Percentiles rank a stretch among this genome's conserved stretches.
These are phyloP conservation scores for Salicornia ramosissima DNA, from an alignment of 148 eudicot genomes.

Conservation along the genomic window DNA sequence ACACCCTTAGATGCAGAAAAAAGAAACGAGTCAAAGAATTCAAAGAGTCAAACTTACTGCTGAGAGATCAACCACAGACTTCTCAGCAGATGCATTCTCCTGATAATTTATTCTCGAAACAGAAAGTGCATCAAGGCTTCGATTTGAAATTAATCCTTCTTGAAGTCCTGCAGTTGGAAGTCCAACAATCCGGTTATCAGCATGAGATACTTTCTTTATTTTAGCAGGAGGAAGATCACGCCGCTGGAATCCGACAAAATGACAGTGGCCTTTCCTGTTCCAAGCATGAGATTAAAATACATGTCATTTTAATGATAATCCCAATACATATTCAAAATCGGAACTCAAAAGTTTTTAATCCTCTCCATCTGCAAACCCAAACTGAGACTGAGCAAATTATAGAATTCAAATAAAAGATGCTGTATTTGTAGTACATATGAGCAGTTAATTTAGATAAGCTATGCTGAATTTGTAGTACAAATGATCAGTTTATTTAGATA, in stretches of 20 bases:
- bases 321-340: neutral
- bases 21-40: neutral
- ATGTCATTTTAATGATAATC: neutral
- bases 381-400: neutral
- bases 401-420: neutral
- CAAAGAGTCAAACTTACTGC: constrained; percentile 40
- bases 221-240: constrained; percentile 34
- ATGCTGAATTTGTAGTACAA: neutral
- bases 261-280: constrained; percentile 72
- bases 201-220: constrained; percentile 28
- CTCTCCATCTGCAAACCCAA: too few relatives aligned
- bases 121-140: constrained; percentile 25
- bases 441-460: neutral
- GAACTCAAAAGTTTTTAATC: too few relatives aligned
- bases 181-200: constrained; percentile 18
- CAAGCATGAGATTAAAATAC: neutral
- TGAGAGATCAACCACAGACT: constrained; percentile 32
- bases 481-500: neutral
- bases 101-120: constrained; percentile 25
- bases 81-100: constrained; percentile 27
- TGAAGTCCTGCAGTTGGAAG: constrained; percentile 19
- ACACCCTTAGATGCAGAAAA: neutral
- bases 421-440: neutral
- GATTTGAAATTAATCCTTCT: constrained; percentile 5
- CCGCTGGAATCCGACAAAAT: constrained; percentile 54